Evolutionary conservation across 768 basidiomycete genomes (phyloP).

Genomic region (Hemileccinum impolitum): DNA sequence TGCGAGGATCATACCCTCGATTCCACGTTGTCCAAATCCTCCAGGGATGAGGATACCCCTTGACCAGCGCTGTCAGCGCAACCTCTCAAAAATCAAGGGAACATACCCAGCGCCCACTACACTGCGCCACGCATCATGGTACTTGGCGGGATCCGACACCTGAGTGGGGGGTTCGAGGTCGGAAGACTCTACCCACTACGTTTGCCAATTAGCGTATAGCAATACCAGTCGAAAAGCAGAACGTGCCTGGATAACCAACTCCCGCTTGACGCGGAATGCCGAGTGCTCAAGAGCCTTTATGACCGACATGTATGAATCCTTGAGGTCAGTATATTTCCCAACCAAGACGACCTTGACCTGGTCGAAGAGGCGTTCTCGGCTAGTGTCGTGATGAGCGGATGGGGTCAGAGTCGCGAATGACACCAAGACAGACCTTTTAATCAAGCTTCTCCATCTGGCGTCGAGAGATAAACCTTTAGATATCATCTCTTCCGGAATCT

Average conservation of each 20-base stretch:
- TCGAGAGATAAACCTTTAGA: slow-evolving; percentile 65
- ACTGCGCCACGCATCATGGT: slow-evolving; percentile 94
- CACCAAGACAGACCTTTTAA: slow-evolving; percentile 56
- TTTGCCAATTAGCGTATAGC: slow-evolving; percentile 4
- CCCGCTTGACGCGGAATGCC: slow-evolving; percentile 86
- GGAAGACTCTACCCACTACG: slow-evolving; percentile 94
- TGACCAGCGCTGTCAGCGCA: slow-evolving; percentile 11
- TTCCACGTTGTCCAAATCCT: slow-evolving; percentile 90
- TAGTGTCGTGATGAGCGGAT: slow-evolving; percentile 30
- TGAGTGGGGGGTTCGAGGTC: slow-evolving; percentile 83
- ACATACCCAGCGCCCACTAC: slow-evolving; percentile 85
- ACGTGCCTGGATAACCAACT: slow-evolving; percentile 74
- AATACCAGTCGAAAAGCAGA: not conserved
- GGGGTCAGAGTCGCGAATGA: not conserved
- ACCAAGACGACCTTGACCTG: slow-evolving; percentile 87
- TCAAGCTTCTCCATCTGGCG: slow-evolving; percentile 79
- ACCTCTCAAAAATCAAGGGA: not conserved
- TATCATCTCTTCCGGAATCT: slow-evolving; percentile 52
- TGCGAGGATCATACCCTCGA: slow-evolving; percentile 97
- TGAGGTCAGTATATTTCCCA: slow-evolving; percentile 95
- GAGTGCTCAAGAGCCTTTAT: slow-evolving; percentile 96
- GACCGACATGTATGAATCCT: slow-evolving; percentile 99
- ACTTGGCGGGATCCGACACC: slow-evolving; percentile 74
- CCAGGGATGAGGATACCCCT: slow-evolving; percentile 97
- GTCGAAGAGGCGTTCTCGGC: slow-evolving; percentile 93